phyloP scores from a whole-genome alignment of 2,329 filamentous ascomycete genomes.

The Chaetomium globosum region DNA sequence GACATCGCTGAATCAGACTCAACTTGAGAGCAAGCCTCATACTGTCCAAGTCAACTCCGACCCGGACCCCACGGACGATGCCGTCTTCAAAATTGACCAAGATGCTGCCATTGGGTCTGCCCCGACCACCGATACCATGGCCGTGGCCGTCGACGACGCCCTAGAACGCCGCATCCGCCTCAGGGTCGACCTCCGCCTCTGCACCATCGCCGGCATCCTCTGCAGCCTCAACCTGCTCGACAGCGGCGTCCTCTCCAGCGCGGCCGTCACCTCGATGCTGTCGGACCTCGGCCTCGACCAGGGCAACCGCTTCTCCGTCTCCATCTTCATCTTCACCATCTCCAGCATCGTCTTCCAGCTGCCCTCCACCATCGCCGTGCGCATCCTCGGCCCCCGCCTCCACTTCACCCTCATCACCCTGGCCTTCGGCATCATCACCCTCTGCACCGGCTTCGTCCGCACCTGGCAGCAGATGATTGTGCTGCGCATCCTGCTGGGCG shows the following conservation, averaged over 20 bases:
- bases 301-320: constrained; percentile 69
- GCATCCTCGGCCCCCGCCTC: constrained; percentile 64
- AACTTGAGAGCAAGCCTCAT: neutral
- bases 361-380: constrained; percentile 67
- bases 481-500: constrained; percentile 65
- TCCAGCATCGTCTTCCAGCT: constrained; percentile 69
- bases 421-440: constrained; percentile 65
- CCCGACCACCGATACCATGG: neutral
- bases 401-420: constrained; percentile 65
- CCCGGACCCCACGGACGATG: constrained; percentile 1
- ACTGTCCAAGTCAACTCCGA: neutral
- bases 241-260: constrained; percentile 69
- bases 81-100: constrained; percentile 1
- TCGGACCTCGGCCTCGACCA: constrained; percentile 61
- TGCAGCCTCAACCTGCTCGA: constrained; percentile 71
- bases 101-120: neutral
- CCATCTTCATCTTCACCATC: constrained; percentile 74
- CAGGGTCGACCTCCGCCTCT: constrained; percentile 69
- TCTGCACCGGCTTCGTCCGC: constrained; percentile 68
- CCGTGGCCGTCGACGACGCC: constrained; percentile 23
- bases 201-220: constrained; percentile 70
- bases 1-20: neutral
- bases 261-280: constrained; percentile 70
- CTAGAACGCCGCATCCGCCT: constrained; percentile 55
- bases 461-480: constrained; percentile 72